Percentiles rank a stretch among this genome's conserved stretches.
These are phyloP conservation scores for Mortierella sp. DNA, from an alignment of 371 early-diverging fungal genomes.

Conservation along the genomic window DNA sequence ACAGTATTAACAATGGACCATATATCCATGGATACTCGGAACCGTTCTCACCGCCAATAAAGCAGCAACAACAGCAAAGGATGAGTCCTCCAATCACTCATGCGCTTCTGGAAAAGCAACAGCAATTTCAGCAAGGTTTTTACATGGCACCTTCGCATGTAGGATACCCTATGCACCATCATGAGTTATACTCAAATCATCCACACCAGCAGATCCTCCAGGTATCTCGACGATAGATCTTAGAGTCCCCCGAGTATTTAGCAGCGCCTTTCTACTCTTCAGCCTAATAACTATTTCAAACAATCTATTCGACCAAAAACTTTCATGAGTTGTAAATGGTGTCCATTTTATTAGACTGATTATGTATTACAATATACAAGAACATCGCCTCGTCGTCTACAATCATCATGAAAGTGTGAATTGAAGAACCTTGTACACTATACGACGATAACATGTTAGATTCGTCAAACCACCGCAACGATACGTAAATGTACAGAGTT, in stretches of 20 bases:
- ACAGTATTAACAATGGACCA: not conserved
- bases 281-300: not conserved
- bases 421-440: slow-evolving; percentile 91
- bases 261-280: not conserved
- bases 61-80: slow-evolving; percentile 19
- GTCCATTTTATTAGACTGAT: not conserved
- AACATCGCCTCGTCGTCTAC: slow-evolving; percentile 84
- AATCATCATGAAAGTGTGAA: slow-evolving; percentile 88
- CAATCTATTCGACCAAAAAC: not conserved
- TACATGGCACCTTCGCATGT: slow-evolving; percentile 17
- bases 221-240: slow-evolving; percentile 11
- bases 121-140: slow-evolving; percentile 24
- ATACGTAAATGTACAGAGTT: no score
- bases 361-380: slow-evolving; percentile 68
- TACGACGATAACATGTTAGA: not conserved
- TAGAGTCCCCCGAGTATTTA: not conserved
- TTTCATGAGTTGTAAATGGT: no score
- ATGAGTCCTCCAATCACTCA: slow-evolving; percentile 10
- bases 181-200: slow-evolving; percentile 16
- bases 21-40: slow-evolving; percentile 22
- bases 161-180: slow-evolving; percentile 22
- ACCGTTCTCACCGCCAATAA: slow-evolving; percentile 10
- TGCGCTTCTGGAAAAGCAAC: slow-evolving; percentile 10
- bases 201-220: slow-evolving; percentile 35
- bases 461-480: not conserved